These are phyloP conservation scores for Mycena albidolilacea DNA, from an alignment of 768 basidiomycete species.

Conservation along the genomic window DNA sequence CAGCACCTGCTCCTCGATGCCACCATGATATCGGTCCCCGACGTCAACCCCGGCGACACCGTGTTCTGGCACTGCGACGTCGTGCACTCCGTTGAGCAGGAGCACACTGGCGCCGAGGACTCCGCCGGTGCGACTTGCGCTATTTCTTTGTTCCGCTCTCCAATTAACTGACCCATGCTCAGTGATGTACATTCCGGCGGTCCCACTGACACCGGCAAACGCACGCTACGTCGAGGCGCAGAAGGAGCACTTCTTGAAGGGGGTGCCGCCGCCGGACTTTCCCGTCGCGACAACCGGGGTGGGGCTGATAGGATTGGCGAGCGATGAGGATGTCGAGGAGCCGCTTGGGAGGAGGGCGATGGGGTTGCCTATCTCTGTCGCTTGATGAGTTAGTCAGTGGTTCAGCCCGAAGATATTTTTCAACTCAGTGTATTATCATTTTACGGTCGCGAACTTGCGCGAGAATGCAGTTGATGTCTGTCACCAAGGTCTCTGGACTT, in stretches of 20 bases:
- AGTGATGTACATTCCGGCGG: slow-evolving; percentile 88
- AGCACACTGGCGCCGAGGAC: slow-evolving; percentile 62
- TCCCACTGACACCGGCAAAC: slow-evolving; percentile 76
- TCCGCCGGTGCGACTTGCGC: slow-evolving; percentile 55
- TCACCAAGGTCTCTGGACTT: background rate
- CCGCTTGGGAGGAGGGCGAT: slow-evolving; percentile 57
- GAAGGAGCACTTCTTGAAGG: slow-evolving; percentile 70
- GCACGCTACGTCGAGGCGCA: slow-evolving; percentile 74
- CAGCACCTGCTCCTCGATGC: slow-evolving; percentile 64
- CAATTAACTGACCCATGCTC: slow-evolving; percentile 7
- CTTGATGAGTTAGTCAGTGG: slow-evolving; percentile 28
- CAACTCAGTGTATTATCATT: background rate
- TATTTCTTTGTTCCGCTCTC: background rate
- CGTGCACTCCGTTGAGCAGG: slow-evolving; percentile 48
- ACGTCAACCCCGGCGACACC: slow-evolving; percentile 76
- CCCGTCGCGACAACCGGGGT: slow-evolving; percentile 59
- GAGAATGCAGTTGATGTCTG: background rate
- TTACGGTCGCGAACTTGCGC: background rate
- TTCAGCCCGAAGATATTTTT: background rate
- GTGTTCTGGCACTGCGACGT: slow-evolving; percentile 75
- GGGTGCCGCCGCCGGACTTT: slow-evolving; percentile 82
- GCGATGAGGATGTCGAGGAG: slow-evolving; percentile 52
- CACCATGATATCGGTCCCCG: slow-evolving; percentile 75
- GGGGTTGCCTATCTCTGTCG: slow-evolving; percentile 52
- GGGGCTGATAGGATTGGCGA: slow-evolving; percentile 53